Conservation (phyloP, 73 alveolate species). For the Tetrahymena malaccensis region DNA sequence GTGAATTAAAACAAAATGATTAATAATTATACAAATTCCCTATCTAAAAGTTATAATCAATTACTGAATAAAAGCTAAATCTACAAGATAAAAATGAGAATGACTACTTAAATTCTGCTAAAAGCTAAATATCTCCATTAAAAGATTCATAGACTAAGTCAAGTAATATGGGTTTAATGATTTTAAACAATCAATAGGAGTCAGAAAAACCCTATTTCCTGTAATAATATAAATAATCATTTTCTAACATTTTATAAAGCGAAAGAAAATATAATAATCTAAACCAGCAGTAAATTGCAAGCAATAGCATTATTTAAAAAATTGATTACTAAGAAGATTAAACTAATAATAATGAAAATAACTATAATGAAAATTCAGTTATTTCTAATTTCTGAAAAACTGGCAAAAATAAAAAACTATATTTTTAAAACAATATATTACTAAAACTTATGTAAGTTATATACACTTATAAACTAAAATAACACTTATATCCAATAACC, state of each 20-base stretch:
- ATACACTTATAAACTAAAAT: too few species aligned
- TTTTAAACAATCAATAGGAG: background rate
- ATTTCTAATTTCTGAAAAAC: too few species aligned
- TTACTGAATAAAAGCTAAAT: background rate
- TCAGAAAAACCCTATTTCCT: background rate
- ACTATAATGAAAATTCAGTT: background rate
- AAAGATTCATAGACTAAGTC: background rate
- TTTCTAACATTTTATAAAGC: background rate
- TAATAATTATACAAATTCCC: background rate
- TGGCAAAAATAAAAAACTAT: too few species aligned
- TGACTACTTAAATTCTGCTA: background rate
- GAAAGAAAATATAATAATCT: too few species aligned
- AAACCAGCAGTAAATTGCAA: background rate
- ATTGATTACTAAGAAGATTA: background rate
- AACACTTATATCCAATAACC: too few species aligned
- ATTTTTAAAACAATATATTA: too few species aligned
- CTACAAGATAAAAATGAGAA: too few species aligned
- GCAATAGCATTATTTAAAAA: too few species aligned
- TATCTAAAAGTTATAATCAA: too few species aligned
- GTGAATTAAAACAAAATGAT: background rate
- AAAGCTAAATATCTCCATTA: background rate
- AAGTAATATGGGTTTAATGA: background rate
- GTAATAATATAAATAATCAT: too few species aligned
- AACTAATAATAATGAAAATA: background rate
- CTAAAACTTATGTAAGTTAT: too few species aligned